These are phyloP conservation scores for Psilocybe tampanensis DNA, from an alignment of 768 basidiomycete genomes.

Conservation along the genomic window DNA sequence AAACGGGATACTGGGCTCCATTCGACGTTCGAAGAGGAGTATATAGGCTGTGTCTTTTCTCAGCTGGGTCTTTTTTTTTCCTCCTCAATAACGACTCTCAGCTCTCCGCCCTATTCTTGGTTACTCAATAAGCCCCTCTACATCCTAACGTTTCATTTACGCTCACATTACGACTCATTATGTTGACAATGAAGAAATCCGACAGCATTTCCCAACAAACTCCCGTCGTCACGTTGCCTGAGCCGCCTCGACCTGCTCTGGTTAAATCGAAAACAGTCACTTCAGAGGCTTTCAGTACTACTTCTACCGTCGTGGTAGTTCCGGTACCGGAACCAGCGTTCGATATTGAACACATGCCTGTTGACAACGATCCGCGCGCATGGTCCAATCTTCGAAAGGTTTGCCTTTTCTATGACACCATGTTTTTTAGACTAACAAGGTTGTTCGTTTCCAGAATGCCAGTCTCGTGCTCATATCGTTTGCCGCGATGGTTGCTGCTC, in stretches of 20 bases:
- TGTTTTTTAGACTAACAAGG: background rate
- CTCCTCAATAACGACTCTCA: background rate
- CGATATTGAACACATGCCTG: slow-evolving; percentile 57
- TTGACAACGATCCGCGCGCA: slow-evolving; percentile 61
- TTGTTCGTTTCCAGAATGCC: slow-evolving; percentile 34
- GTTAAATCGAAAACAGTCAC: slow-evolving; percentile 9
- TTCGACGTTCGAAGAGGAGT: background rate
- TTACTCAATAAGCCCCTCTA: background rate
- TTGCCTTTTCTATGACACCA: slow-evolving; percentile 10
- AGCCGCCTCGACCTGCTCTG: slow-evolving; percentile 12
- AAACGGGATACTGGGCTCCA: background rate
- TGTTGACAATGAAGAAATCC: slow-evolving; percentile 15
- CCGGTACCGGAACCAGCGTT: slow-evolving; percentile 5
- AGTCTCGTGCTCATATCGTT: slow-evolving; percentile 49
- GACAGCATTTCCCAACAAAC: slow-evolving; percentile 5
- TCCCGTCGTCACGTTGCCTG: background rate
- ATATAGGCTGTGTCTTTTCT: background rate
- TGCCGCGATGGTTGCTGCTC: slow-evolving; percentile 60
- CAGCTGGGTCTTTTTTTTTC: background rate
- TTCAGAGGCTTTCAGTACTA: slow-evolving; percentile 14
- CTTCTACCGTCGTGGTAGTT: slow-evolving; percentile 13
- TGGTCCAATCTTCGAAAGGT: slow-evolving; percentile 65
- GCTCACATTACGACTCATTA: slow-evolving; percentile 9
- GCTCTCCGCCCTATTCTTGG: background rate
- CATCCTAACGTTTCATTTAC: slow-evolving; percentile 3